Evolutionary conservation across 495 filamentous ascomycete species (phyloP).

Genomic region (Xylaria palmicola): DNA sequence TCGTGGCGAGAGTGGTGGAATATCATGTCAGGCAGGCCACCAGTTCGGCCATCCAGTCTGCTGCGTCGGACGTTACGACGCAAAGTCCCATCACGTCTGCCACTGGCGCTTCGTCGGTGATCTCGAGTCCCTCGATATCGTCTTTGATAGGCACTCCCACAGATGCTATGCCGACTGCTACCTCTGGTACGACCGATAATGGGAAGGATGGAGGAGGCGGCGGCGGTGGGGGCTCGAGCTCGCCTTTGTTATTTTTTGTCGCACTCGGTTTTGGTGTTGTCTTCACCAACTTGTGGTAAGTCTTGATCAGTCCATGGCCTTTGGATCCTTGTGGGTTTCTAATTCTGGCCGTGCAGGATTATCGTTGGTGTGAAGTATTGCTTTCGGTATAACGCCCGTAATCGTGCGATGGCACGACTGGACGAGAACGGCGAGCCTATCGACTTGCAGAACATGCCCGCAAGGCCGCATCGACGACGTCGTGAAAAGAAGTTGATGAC

Average conservation of each 20-base stretch:
- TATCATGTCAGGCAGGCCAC: slow-evolving; percentile 27
- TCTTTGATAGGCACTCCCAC: slow-evolving; percentile 2
- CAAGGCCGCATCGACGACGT: slow-evolving; percentile 70
- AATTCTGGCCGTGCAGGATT: slow-evolving; percentile 68
- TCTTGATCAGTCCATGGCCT: neutral
- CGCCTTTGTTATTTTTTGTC: slow-evolving; percentile 93
- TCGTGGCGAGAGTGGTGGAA: slow-evolving; percentile 34
- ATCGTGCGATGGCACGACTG: slow-evolving; percentile 67
- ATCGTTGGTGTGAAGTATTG: slow-evolving; percentile 99
- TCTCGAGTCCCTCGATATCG: slow-evolving; percentile 13
- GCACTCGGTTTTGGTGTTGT: slow-evolving; percentile 97
- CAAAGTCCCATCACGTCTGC: slow-evolving; percentile 8
- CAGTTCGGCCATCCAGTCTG: neutral
- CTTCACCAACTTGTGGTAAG: slow-evolving; percentile 97
- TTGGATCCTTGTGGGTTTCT: slow-evolving; percentile 18
- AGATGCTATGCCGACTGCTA: neutral
- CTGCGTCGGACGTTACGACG: neutral
- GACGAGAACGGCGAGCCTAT: slow-evolving; percentile 88
- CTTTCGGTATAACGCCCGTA: slow-evolving; percentile 95
- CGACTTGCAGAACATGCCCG: slow-evolving; percentile 74
- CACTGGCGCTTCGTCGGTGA: neutral
- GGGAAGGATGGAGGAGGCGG: slow-evolving; percentile 18
- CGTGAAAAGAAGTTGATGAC: slow-evolving; percentile 98
- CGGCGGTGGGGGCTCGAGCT: slow-evolving; percentile 57
- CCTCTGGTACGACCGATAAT: neutral